Conservation (phyloP, 176 grass and related monocot species). For the Eremochloa ophiuroides region DNA sequence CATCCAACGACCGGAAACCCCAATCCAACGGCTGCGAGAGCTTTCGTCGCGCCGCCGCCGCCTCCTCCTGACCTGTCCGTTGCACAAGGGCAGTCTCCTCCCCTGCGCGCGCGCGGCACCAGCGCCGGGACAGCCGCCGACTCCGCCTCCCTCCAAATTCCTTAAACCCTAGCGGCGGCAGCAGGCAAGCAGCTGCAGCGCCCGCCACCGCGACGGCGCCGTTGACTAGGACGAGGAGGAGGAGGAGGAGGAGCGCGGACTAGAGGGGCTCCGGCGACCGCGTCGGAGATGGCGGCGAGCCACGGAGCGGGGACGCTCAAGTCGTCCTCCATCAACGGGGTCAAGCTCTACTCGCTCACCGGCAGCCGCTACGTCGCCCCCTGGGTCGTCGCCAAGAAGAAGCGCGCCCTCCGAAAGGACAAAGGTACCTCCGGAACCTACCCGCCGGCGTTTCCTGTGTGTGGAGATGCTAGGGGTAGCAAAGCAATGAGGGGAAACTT, state of each 20-base stretch:
- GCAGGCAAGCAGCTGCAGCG: neutral
- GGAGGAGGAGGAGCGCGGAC: neutral
- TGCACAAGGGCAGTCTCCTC: neutral
- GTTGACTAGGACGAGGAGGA: neutral
- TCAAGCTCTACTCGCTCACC: slow-evolving; percentile 73
- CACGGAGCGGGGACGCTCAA: slow-evolving; percentile 45
- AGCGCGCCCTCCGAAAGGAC: slow-evolving; percentile 65
- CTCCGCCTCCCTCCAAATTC: neutral
- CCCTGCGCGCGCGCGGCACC: neutral
- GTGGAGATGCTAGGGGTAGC: neutral
- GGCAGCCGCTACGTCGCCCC: slow-evolving; percentile 49
- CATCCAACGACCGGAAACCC: neutral
- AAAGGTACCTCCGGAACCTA: slow-evolving; percentile 22
- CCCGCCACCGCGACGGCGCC: neutral
- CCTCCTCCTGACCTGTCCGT: neutral
- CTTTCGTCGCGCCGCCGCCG: neutral
- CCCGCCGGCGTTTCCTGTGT: neutral
- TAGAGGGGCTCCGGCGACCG: neutral
- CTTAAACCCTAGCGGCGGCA: slow-evolving; percentile 27
- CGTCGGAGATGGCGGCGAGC: slow-evolving; percentile 3
- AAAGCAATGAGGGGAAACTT: neutral
- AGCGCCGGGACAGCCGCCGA: neutral
- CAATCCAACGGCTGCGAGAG: neutral
- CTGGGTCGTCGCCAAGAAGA: slow-evolving; percentile 72
- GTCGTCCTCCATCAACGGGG: slow-evolving; percentile 77